Evolutionary conservation across 164 flowering plant species (phyloP), one percentile per base, ranked within the genome.

Genomic region (Piper longum): DNA sequence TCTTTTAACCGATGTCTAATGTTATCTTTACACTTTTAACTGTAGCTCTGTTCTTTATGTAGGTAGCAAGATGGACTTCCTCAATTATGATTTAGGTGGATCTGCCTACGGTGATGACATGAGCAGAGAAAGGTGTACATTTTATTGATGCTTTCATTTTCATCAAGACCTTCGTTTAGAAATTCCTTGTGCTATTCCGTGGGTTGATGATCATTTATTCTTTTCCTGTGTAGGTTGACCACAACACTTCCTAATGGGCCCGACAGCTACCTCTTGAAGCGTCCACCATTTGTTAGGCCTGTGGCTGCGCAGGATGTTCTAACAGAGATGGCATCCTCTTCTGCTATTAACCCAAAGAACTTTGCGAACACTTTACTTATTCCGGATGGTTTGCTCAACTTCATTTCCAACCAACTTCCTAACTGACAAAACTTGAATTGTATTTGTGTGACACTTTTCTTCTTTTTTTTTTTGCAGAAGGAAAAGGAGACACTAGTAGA

Each of bases 241-340:
- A 54, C 78, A 4, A 56, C 69, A 4, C 58, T 71, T 41, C 66
- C 82, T 7, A 81, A 73, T 70, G 82, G 80, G 55, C 76, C 71
- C 12, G 86, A 87, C 16, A 80, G 71, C 74, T 56, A 81, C 36
- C 69, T 77, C 71, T 71, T 76, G 58, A 82, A 78, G 63, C 85
- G 83, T 7, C 83, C 91, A 39, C 85, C 84, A 63, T 83, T 80
- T 36, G 70, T 87, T 1, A 73, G 79, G 8, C 67, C 75, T 43
- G 68, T 77, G 26, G 70, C 83, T 54, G 83, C 91, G 40, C 91
- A 80, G 43, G 97, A 84, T 55, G 81, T 75, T 36, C 60, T 81
- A 63, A 66, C 87, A 40, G 89, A 81, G 41, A 63, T 77, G 61
- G 68, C 64, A 4, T 71, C 80, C 45, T 76, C 74, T 63, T 52